These are phyloP conservation scores for Debaryomyces singareniensis DNA, from an alignment of 1,139 yeast genomes.

Conservation along the genomic window DNA sequence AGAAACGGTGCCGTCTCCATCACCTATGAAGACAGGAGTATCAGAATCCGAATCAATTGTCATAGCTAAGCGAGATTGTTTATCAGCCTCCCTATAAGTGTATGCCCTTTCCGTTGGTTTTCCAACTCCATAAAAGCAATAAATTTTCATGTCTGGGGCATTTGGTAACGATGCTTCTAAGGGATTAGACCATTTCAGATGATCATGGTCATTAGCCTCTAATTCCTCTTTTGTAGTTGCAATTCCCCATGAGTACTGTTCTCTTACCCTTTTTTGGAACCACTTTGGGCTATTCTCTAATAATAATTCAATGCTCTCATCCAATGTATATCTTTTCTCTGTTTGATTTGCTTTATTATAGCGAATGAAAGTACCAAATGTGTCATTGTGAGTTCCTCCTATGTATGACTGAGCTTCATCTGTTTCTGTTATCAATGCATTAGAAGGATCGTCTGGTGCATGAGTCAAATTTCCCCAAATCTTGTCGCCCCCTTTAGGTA, in stretches of 20 bases:
- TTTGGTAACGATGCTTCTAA: slow-evolving; percentile 84
- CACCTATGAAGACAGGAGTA: slow-evolving; percentile 70
- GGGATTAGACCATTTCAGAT: slow-evolving; percentile 86
- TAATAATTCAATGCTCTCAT: slow-evolving; percentile 59
- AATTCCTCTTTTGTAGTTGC: slow-evolving; percentile 59
- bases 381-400: slow-evolving; percentile 29
- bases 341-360: slow-evolving; percentile 19
- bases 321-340: slow-evolving; percentile 51
- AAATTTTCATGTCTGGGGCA: slow-evolving; percentile 89
- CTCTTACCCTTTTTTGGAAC: slow-evolving; percentile 58
- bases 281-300: slow-evolving; percentile 65
- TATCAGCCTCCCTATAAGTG: slow-evolving; percentile 63
- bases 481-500: slow-evolving; percentile 88
- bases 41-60: slow-evolving; percentile 56
- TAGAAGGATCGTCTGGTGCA: slow-evolving; percentile 58
- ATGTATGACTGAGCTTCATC: slow-evolving; percentile 13
- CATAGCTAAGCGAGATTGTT: slow-evolving; percentile 49
- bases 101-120: slow-evolving; percentile 94
- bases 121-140: slow-evolving; percentile 91
- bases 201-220: slow-evolving; percentile 55
- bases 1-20: slow-evolving; percentile 96
- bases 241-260: slow-evolving; percentile 75
- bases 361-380: slow-evolving; percentile 73
- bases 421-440: slow-evolving; percentile 20
- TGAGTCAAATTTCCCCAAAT: slow-evolving; percentile 72